phyloP scores from a whole-genome alignment of 257 asterid genomes.

The Capsicum pubescens region DNA sequence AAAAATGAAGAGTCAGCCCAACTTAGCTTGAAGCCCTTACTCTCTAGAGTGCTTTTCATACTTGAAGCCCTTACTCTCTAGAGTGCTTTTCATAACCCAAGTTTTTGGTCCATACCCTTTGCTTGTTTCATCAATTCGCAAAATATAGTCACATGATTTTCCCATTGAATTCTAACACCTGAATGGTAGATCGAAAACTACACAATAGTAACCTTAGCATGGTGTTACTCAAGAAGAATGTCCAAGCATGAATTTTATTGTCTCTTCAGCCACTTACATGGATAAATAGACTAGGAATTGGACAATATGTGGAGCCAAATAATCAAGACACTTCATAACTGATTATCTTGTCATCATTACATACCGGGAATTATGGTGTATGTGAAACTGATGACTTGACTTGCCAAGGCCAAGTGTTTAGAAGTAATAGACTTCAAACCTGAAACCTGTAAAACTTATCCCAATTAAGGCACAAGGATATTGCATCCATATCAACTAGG shows the following conservation, averaged over 20 bases:
- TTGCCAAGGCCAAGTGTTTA: slow-evolving; percentile 97
- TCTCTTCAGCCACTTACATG: slow-evolving; percentile 1
- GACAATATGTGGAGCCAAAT: not conserved
- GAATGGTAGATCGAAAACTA: not conserved
- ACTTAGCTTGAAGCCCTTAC: not conserved
- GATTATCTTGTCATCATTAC: slow-evolving; percentile 42
- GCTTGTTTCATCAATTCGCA: slow-evolving; percentile 13
- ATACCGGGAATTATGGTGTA: slow-evolving; percentile 89
- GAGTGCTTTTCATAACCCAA: not conserved
- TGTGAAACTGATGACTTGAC: slow-evolving; percentile 93
- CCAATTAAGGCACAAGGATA: slow-evolving; percentile 32
- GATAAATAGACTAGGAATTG: not conserved
- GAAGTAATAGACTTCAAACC: slow-evolving; percentile 98
- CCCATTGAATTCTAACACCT: not conserved
- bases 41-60: not conserved
- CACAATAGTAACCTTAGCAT: slow-evolving; percentile 9
- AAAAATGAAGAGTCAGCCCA: too few species aligned
- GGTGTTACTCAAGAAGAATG: not conserved
- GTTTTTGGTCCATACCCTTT: not conserved
- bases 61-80: not conserved
- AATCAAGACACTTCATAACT: not conserved
- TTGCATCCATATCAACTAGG: slow-evolving; percentile 6
- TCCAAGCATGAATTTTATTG: not conserved
- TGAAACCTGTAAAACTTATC: slow-evolving; percentile 69
- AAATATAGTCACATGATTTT: not conserved